A percentile compares a stretch with the other conserved stretches of the same genome.
phyloP scores from a whole-genome alignment of 139 green algal species.

The Picochlorum sp. region DNA sequence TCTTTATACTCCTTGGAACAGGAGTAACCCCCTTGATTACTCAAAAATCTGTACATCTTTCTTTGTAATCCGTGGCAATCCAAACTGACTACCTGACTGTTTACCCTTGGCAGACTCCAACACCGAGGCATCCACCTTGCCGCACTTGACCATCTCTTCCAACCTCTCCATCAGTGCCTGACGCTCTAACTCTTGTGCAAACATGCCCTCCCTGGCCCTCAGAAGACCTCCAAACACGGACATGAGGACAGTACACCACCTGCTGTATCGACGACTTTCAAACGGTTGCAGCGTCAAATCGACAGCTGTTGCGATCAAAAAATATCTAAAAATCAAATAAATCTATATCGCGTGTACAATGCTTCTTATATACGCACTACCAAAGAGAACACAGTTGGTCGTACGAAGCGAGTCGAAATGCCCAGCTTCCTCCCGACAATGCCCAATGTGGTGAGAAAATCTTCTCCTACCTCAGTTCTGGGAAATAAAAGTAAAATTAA shows the following conservation, averaged over 20 bases:
- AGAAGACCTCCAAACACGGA: not conserved
- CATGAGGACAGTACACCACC: not conserved
- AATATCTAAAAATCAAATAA: no score
- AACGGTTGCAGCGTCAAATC: no score
- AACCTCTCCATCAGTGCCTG: not conserved
- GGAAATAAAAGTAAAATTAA: no score
- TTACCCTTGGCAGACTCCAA: not conserved
- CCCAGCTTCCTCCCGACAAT: no score
- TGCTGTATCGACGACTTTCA: no score
- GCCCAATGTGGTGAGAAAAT: no score
- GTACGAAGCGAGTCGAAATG: no score
- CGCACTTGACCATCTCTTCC: slow-evolving; percentile 1
- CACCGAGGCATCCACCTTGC: not conserved
- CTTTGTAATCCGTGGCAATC: not conserved
- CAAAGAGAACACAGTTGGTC: no score
- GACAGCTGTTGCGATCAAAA: no score
- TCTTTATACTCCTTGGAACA: not conserved
- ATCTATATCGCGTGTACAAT: no score
- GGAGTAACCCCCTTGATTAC: slow-evolving; percentile 5
- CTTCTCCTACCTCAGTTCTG: no score
- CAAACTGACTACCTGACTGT: not conserved
- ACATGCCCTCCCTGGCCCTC: not conserved
- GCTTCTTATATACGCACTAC: no score
- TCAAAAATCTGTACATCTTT: slow-evolving; percentile 13
- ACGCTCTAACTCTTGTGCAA: not conserved